phyloP scores from a whole-genome alignment of 1,284 basidiomycete genomes.

The Cryptococcus sp. region DNA sequence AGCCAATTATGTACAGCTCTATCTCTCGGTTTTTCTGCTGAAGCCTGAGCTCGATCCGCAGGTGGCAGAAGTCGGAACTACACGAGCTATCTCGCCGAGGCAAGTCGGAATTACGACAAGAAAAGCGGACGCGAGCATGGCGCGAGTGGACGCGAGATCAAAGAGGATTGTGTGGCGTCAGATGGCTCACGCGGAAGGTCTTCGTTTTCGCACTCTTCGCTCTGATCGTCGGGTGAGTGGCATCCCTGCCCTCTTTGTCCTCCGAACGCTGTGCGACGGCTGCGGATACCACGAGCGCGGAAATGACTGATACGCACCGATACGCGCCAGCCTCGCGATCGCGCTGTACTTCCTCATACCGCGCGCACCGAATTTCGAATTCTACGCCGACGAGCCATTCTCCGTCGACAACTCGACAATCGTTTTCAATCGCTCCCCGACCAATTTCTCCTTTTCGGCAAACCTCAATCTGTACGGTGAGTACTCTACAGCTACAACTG shows the following conservation, averaged over 20 bases:
- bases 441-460: slow-evolving; percentile 83
- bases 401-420: slow-evolving; percentile 61
- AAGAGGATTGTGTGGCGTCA: slow-evolving; percentile 68
- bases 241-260: background rate
- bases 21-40: background rate
- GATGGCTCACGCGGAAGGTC: slow-evolving; percentile 68
- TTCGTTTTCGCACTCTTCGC: slow-evolving; percentile 69
- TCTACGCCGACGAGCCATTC: slow-evolving; percentile 64
- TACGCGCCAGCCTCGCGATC: slow-evolving; percentile 63
- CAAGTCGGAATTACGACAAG: slow-evolving; percentile 62
- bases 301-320: background rate
- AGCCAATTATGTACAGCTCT: background rate
- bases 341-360: slow-evolving; percentile 75
- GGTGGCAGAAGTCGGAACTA: slow-evolving; percentile 75
- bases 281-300: no score
- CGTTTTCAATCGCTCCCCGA: slow-evolving; percentile 68
- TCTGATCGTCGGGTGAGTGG: slow-evolving; percentile 63
- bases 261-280: no score
- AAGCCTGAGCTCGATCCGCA: no score
- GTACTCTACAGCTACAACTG: slow-evolving; percentile 5
- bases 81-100: slow-evolving; percentile 70
- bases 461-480: slow-evolving; percentile 64
- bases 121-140: slow-evolving; percentile 63
- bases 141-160: slow-evolving; percentile 71
- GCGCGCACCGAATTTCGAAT: slow-evolving; percentile 69